A percentile compares a stretch with the other conserved stretches of the same genome.
These are phyloP conservation scores for Pyrrhoderma lamaoense DNA, from an alignment of 1,284 basidiomycete genomes.

Conservation along the genomic window DNA sequence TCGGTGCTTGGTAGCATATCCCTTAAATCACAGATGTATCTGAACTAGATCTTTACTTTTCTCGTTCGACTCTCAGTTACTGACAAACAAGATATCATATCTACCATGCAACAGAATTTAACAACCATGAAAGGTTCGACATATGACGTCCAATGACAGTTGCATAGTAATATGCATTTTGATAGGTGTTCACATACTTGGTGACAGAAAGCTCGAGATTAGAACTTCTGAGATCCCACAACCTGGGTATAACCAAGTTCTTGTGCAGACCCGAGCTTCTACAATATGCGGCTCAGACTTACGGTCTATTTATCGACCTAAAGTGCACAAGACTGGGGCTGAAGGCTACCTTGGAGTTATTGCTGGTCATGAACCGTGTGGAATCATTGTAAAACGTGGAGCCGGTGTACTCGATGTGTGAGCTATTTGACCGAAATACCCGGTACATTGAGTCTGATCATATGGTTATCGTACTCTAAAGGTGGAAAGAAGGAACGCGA, in stretches of 20 bases:
- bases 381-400: constrained; percentile 17
- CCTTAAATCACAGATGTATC: no score
- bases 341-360: constrained; percentile 18
- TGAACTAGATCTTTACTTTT: no score
- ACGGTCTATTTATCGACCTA: constrained; percentile 17
- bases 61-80: no score
- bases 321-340: constrained; percentile 16
- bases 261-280: constrained; percentile 17
- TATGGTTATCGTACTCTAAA: neutral
- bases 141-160: no score
- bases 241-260: constrained; percentile 14
- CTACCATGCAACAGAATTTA: no score
- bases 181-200: constrained; percentile 17
- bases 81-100: no score
- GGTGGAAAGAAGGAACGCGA: constrained; percentile 18
- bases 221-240: constrained; percentile 7
- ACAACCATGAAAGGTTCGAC: no score
- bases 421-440: neutral
- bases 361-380: constrained; percentile 19
- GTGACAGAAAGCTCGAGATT: constrained; percentile 9
- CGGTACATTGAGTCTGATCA: no score
- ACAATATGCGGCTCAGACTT: constrained; percentile 18
- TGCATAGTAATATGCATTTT: no score
- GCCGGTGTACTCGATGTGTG: constrained; percentile 17
- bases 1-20: no score